Evolutionary conservation across 2,329 filamentous ascomycete genomes (phyloP).

Genomic region (Aspergillus sp.): DNA sequence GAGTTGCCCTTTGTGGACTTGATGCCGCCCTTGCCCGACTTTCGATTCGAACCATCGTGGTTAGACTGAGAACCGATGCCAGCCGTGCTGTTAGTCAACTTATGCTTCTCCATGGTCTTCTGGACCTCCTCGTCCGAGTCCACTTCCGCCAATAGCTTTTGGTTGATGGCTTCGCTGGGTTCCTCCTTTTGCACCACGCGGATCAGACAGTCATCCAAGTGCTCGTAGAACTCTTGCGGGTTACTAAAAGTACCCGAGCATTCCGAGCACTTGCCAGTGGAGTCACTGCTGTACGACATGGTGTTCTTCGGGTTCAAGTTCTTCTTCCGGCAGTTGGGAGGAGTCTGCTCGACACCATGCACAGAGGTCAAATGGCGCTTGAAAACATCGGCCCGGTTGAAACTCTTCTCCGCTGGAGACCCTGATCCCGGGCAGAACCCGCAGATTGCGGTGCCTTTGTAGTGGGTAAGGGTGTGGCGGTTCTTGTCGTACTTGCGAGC

Average conservation of each 20-base stretch:
- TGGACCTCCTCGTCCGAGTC: constrained; percentile 53
- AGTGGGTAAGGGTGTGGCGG: constrained; percentile 85
- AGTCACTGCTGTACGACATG: constrained; percentile 65
- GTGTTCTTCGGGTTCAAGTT: constrained; percentile 45
- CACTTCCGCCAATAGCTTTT: constrained; percentile 51
- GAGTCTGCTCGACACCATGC: constrained; percentile 86
- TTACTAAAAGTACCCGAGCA: constrained; percentile 77
- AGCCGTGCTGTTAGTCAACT: constrained; percentile 41
- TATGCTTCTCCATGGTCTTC: constrained; percentile 53
- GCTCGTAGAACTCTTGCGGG: constrained; percentile 95
- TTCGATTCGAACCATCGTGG: constrained; percentile 41
- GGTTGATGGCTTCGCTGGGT: constrained; percentile 52
- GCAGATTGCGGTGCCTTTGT: constrained; percentile 96
- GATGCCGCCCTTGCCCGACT: constrained; percentile 43
- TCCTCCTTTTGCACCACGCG: constrained; percentile 56
- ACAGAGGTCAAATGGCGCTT: constrained; percentile 88
- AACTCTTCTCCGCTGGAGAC: constrained; percentile 84
- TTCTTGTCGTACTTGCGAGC: constrained; percentile 97
- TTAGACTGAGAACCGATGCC: constrained; percentile 46
- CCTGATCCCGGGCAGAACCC: constrained; percentile 88
- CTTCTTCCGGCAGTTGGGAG: constrained; percentile 84
- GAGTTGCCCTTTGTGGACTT: constrained; percentile 48
- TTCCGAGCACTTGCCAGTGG: constrained; percentile 84
- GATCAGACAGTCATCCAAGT: constrained; percentile 67
- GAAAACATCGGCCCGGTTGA: constrained; percentile 93